These are phyloP conservation scores for Beauveria bassiana DNA, from an alignment of 2,329 filamentous ascomycete genomes.

Conservation along the genomic window DNA sequence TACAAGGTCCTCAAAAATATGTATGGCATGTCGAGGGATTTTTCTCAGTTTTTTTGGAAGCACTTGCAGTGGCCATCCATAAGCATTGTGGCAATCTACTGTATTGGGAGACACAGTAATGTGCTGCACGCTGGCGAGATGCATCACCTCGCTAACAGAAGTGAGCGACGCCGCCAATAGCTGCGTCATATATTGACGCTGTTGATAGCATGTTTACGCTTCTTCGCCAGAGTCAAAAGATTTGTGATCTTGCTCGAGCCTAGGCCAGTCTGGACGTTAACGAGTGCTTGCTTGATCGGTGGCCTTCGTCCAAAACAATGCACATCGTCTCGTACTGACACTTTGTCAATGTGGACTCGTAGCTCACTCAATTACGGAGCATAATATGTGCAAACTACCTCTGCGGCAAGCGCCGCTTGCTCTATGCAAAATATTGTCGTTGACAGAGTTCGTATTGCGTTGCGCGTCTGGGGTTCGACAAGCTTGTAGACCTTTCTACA, in stretches of 20 bases:
- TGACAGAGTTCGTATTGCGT: conserved; percentile 51
- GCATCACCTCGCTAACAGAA: conserved; percentile 49
- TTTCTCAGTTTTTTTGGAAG: background rate
- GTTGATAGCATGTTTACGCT: conserved; percentile 45
- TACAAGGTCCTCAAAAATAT: conserved; percentile 16
- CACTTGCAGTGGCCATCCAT: conserved; percentile 18
- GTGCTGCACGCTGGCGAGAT: conserved; percentile 48
- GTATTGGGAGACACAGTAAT: conserved; percentile 54
- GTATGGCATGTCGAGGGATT: background rate
- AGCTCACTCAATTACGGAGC: conserved; percentile 61
- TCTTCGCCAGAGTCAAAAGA: conserved; percentile 42
- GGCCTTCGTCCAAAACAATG: background rate
- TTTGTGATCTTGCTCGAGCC: conserved; percentile 40
- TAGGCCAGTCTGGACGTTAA: conserved; percentile 17
- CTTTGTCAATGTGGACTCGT: conserved; percentile 50
- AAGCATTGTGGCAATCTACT: conserved; percentile 33
- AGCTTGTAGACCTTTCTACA: conserved; percentile 58
- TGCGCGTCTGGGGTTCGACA: conserved; percentile 44
- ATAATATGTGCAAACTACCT: conserved; percentile 52
- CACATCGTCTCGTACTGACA: conserved; percentile 23
- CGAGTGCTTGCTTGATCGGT: background rate
- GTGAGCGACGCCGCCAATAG: conserved; percentile 52
- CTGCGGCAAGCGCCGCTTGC: conserved; percentile 50
- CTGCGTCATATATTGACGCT: conserved; percentile 33
- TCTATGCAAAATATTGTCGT: conserved; percentile 57